phyloP scores from a whole-genome alignment of 2,329 filamentous ascomycete genomes.

The Xylaria sp. region DNA sequence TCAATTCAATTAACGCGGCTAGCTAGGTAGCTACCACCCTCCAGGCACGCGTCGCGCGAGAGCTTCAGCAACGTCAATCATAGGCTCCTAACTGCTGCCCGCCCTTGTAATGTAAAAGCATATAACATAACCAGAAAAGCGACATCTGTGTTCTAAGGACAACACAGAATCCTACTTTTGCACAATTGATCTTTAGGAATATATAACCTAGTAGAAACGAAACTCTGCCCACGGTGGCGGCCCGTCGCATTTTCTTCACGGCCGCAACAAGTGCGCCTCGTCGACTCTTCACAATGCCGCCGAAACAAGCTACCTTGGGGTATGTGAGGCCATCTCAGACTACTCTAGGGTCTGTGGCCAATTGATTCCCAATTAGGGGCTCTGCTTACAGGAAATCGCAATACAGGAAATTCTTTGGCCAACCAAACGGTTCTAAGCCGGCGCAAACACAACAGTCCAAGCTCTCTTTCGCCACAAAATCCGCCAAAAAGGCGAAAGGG shows the following conservation, averaged over 20 bases:
- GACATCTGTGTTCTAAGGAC: not conserved
- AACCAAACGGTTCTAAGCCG: constrained; percentile 68
- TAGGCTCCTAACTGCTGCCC: constrained; percentile 18
- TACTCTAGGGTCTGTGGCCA: constrained; percentile 49
- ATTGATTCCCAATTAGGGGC: constrained; percentile 14
- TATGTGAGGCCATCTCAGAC: constrained; percentile 52
- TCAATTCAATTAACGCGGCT: constrained; percentile 46
- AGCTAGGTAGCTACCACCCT: not conserved
- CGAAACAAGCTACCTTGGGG: constrained; percentile 52
- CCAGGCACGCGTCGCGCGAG: constrained; percentile 31
- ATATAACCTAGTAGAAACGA: not conserved
- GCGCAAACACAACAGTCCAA: constrained; percentile 79
- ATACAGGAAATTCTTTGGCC: constrained; percentile 85
- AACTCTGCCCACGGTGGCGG: constrained; percentile 43
- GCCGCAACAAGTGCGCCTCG: constrained; percentile 44
- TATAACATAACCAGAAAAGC: constrained; percentile 10
- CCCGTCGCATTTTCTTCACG: constrained; percentile 40
- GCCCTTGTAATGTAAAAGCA: not conserved
- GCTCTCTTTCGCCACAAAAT: constrained; percentile 76
- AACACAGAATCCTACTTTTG: not conserved
- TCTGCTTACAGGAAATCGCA: constrained; percentile 35
- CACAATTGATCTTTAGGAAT: constrained; percentile 8
- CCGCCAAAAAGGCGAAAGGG: constrained; percentile 52
- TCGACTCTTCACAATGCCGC: constrained; percentile 48
- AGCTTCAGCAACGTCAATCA: constrained; percentile 20